phyloP scores from a whole-genome alignment of 2,329 filamentous ascomycete genomes.

The Neoarthrinium moseri region DNA sequence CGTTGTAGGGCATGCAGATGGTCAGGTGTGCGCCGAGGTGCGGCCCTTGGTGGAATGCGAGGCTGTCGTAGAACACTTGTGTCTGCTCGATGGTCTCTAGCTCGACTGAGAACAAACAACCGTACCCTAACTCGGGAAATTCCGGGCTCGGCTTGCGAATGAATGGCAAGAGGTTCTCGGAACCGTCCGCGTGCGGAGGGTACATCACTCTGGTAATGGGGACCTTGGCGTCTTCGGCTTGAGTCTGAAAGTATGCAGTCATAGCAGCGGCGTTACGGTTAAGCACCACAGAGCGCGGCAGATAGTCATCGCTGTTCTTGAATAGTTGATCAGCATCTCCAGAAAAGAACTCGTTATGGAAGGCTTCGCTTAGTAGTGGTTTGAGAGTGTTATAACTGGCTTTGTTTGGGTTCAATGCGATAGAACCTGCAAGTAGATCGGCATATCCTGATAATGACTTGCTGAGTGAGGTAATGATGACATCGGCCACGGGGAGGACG shows the following conservation, averaged over 20 bases:
- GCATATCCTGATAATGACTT: conserved; percentile 58
- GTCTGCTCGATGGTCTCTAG: conserved; percentile 41
- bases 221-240: conserved; percentile 26
- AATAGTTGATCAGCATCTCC: conserved; percentile 45
- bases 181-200: conserved; percentile 30
- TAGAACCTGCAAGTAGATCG: conserved; percentile 31
- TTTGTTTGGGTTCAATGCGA: conserved; percentile 20
- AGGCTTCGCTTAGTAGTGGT: conserved; percentile 22
- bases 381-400: conserved; percentile 15
- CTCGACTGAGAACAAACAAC: conserved; percentile 53
- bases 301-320: conserved; percentile 42
- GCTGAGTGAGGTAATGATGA: conserved; percentile 45
- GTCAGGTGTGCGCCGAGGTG: conserved; percentile 54
- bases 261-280: conserved; percentile 45
- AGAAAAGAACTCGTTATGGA: conserved; percentile 45
- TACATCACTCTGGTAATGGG: conserved; percentile 43
- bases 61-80: conserved; percentile 46
- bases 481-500: conserved; percentile 45
- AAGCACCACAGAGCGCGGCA: conserved; percentile 34
- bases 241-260: conserved; percentile 34
- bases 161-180: conserved; percentile 18
- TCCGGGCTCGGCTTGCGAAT: conserved; percentile 38
- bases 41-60: conserved; percentile 49
- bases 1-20: conserved; percentile 46
- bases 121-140: conserved; percentile 49